Evolutionary conservation across 768 basidiomycete species (phyloP), one percentile per base, ranked within the genome.

Genomic region (Cytidiella melzeri): DNA sequence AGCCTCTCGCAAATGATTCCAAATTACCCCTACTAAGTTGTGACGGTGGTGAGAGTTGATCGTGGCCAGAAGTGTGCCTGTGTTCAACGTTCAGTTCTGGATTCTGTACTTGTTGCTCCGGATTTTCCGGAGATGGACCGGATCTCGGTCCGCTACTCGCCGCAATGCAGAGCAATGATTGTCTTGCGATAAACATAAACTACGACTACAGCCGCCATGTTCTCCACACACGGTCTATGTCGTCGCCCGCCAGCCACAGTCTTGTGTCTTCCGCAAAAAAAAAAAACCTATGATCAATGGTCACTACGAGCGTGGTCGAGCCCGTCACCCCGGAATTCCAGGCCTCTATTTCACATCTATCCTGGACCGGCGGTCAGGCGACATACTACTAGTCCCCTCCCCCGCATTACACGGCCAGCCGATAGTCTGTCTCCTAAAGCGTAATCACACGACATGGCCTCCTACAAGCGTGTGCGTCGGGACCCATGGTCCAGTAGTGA

Each of bases 361-460:
- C 9, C 7, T 34, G 30, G 9, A 34, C 30, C 15, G 30, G 30
- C 30, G 30, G 30, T 34, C 30, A 34, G 30, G 15, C 30, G 30
- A 34, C 30, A 7, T 15, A 34, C n/a, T 7, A 34, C 30, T 34
- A 15, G 7, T 7, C 9, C 30, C 30, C 30, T 15, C 30, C 30
- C 15, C 30, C 7, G 30, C 7, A 7, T 34, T 15, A 7, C 30
- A 7, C 30, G 30, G 7, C 7, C 30, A 15, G 30, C 15, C 15
- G 41, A 42, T 20, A 42, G 41, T 13, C 41, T 42, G 37, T 3
- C 6, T 38, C 37, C 34, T n/a, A n/a, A 36, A n/a, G 34, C 40
- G 40, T 18, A 41, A 19, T 41, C 34, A 36, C 34, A 36, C 34
- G 46, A 47, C 37, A 36, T 47, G 46, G 46, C 38, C 37, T 39